Base-by-base conservation (phyloP, 192 early-diverging fungal genomes). In the Gaertneriomyces semiglobifer region DNA sequence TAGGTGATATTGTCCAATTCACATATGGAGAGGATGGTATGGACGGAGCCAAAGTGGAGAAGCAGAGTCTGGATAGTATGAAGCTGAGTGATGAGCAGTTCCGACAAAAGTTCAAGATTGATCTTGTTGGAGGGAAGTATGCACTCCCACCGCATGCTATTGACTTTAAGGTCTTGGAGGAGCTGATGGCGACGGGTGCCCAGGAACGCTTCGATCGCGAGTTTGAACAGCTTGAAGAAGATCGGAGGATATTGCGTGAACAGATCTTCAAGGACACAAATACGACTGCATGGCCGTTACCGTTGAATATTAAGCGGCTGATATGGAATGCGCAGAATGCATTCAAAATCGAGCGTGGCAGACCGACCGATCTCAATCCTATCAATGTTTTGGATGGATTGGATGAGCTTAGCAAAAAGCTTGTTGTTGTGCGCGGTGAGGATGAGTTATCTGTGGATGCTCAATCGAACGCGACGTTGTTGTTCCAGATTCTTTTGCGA, bases 21-120 rank as follows among this genome's bases (percentile, higher is more conserved):
- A 88, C 84, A 65, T 99, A 98, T 73, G 96, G 96, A 55, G 96
- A 99, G 71, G 96, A 99, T 73, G 95, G 95, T 52, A 95, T 98
- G 92, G 96, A 99, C 75, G 93, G 87, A 16, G 89, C 86, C 61
- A 83, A 81, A 60, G 89, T 98, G 45, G 94, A 99, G 77, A 77
- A 72, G 19, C 96, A 96, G 71, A 82, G 77, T 16, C 66, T 99
- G 18, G 80, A 84, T 18, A 78, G 87, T 44, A 84, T 97, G 63
- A 80, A 78, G 52, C 81, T 87, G 62, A 79, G 73, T 63, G 78
- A 96, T 75, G 69, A 57, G 0, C 66, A 82, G 40, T 96, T 98
- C 68, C 87, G 89, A 60, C 82, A 82, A 57, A 87, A 82, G 75
- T 99, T 88, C 80, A 78, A 81, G 44, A 81, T 96, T 44, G 94